phyloP scores from a whole-genome alignment of 169 alveolate species.

The Cardiosporidium cionae region DNA sequence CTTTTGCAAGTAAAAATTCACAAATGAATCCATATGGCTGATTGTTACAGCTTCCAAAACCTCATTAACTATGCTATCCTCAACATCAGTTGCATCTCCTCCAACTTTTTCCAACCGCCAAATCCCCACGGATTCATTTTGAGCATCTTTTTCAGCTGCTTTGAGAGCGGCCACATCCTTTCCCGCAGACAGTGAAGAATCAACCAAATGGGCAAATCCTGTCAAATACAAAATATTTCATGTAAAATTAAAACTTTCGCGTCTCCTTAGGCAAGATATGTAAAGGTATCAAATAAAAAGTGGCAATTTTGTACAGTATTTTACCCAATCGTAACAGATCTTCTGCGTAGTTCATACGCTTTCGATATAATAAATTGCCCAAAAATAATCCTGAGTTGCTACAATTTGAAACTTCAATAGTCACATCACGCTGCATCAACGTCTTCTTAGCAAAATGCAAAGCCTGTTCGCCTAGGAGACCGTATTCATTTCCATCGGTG shows the following conservation, averaged over 20 bases:
- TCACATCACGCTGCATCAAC: neutral
- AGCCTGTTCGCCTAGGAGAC: neutral
- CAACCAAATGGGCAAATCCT: neutral
- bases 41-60: neutral
- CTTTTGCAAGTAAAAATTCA: neutral
- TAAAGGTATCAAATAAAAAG: too few species aligned
- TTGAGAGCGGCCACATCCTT: neutral
- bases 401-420: neutral
- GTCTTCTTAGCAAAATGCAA: neutral
- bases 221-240: too few species aligned
- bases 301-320: too few species aligned
- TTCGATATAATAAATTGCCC: neutral
- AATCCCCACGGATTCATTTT: neutral
- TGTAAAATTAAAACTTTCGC: too few species aligned
- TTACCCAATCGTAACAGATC: neutral
- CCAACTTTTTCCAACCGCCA: too few species aligned
- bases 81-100: too few species aligned
- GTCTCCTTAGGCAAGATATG: too few species aligned
- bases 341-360: neutral
- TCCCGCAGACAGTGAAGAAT: neutral
- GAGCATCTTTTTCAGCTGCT: neutral
- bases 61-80: too few species aligned
- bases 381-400: neutral
- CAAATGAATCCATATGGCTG: neutral
- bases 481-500: too few species aligned